Evolutionary conservation across 257 asterid genomes (phyloP).

Genomic region (Henckelia pumila): DNA sequence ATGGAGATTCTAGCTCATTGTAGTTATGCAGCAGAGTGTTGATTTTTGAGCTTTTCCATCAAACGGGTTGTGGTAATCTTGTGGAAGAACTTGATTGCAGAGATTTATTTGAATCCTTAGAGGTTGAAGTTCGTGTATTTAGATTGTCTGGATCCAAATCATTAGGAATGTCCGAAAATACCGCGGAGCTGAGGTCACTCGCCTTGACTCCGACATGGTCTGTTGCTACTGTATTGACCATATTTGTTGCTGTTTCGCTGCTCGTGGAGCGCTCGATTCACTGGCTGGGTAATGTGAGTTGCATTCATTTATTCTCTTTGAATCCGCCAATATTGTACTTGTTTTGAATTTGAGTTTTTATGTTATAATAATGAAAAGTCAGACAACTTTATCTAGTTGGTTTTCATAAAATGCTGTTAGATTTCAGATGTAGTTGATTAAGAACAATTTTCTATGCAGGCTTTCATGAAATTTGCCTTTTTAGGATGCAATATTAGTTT

Average conservation of each 20-base stretch:
- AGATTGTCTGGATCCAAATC: conserved; percentile 30
- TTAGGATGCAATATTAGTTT: not conserved
- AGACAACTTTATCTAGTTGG: not conserved
- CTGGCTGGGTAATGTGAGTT: conserved; percentile 42
- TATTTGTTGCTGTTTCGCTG: conserved; percentile 52
- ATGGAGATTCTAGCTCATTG: too few relatives aligned
- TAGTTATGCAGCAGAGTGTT: too few relatives aligned
- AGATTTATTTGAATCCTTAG: not conserved
- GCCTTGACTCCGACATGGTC: conserved; percentile 63
- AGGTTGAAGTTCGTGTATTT: not conserved
- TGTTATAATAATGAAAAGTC: not conserved
- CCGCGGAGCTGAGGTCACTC: conserved; percentile 37
- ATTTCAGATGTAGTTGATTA: conserved; percentile 14
- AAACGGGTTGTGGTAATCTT: not conserved
- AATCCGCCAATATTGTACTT: not conserved
- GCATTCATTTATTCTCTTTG: not conserved
- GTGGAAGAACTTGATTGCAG: not conserved
- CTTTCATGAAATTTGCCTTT: not conserved
- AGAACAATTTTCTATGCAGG: not conserved
- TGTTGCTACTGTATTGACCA: conserved; percentile 53
- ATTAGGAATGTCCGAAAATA: conserved; percentile 26
- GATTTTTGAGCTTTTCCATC: too few relatives aligned
- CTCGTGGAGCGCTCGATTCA: conserved; percentile 59
- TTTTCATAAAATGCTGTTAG: conserved; percentile 2
- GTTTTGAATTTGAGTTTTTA: not conserved